phyloP scores from a whole-genome alignment of 495 filamentous ascomycete species.

The Aspergillus homomorphus region DNA sequence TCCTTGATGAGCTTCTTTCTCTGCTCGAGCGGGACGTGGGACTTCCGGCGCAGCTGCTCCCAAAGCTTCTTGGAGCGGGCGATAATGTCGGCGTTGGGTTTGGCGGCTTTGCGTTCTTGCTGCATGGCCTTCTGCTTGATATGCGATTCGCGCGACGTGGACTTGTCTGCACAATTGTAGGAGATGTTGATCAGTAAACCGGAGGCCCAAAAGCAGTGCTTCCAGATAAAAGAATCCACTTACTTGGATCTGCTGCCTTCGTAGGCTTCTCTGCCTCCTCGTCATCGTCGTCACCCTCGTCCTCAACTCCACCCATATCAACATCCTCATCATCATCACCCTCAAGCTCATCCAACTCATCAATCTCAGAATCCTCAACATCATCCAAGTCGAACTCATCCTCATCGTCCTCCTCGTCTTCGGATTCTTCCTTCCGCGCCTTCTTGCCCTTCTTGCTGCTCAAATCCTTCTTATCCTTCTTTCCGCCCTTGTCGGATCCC shows the following conservation, averaged over 20 bases:
- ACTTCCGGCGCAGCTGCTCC: conserved; percentile 89
- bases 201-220: neutral
- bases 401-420: conserved; percentile 35
- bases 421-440: conserved; percentile 28
- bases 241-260: conserved; percentile 24
- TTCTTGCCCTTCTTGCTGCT: conserved; percentile 35
- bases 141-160: conserved; percentile 75
- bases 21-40: conserved; percentile 81
- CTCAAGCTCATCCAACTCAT: conserved; percentile 28
- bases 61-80: conserved; percentile 92
- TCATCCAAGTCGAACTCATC: conserved; percentile 46
- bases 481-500: conserved; percentile 19
- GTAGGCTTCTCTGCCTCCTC: conserved; percentile 23
- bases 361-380: conserved; percentile 40
- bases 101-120: conserved; percentile 85
- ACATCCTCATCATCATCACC: conserved; percentile 30
- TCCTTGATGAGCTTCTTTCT: conserved; percentile 82
- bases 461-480: conserved; percentile 35
- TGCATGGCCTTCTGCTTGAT: conserved; percentile 85
- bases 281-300: conserved; percentile 27
- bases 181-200: conserved; percentile 1
- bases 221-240: conserved; percentile 10
- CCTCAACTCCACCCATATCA: conserved; percentile 35
- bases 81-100: conserved; percentile 86
- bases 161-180: conserved; percentile 21